Conservation (phyloP, 179 eudicot species). For the Amaranthus tricolor region DNA sequence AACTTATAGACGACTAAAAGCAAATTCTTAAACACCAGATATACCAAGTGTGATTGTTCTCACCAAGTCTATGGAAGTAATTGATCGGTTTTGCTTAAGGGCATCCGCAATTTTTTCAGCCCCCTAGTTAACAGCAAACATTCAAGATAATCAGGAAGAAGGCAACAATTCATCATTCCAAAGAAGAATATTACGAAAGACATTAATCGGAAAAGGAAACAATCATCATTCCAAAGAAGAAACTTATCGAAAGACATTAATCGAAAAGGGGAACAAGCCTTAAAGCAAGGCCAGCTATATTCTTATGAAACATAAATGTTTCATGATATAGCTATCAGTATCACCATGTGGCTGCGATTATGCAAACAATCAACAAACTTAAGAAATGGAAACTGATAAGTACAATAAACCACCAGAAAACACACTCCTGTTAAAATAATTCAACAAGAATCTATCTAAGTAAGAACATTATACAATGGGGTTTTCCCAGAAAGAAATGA, state of each 20-base stretch:
- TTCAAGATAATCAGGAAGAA: conserved; percentile 10
- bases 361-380: background rate
- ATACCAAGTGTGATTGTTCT: conserved; percentile 26
- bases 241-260: background rate
- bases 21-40: background rate
- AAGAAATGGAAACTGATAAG: background rate
- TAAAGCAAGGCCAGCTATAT: background rate
- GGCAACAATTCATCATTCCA: background rate
- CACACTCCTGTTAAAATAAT: background rate
- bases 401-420: background rate
- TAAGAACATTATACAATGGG: background rate
- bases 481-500: background rate
- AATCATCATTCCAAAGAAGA: background rate
- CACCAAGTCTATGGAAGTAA: conserved; percentile 81
- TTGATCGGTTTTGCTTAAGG: conserved; percentile 74
- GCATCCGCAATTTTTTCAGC: conserved; percentile 89
- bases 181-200: background rate
- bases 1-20: background rate
- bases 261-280: background rate
- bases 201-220: background rate
- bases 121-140: conserved; percentile 52
- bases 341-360: background rate
- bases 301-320: background rate
- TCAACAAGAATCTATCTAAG: background rate
- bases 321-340: background rate